Evolutionary conservation across 495 filamentous ascomycete species (phyloP), one percentile per base, ranked within the genome.

Genomic region (Aspergillus hancockii): DNA sequence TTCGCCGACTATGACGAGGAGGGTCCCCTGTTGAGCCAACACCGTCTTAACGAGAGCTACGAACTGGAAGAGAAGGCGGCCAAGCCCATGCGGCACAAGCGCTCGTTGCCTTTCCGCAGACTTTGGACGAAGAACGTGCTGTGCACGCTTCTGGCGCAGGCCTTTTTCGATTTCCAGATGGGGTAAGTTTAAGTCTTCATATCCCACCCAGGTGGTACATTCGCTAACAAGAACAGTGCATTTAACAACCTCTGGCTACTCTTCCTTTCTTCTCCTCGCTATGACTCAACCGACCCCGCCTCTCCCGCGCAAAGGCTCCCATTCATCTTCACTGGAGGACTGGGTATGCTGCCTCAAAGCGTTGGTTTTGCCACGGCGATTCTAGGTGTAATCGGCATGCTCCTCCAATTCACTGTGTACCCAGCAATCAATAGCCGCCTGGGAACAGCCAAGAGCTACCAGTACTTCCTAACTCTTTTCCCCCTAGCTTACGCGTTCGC

Each of bases 211-310:
- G 16, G 21, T 45, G 28, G 25, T 3, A 22, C 12, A 18, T 18
- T 28, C 4, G 22, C 61, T 59, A 18, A 55, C 23, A 8, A 4
- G 22, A 23, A 22, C 46, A 72, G 88, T 59, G 90, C 90, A 45
- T 94, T 93, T 80, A 90, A 90, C 71, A 88, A 86, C 51, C 81
- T 93, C 47, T 93, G 89, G 90, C 88, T 90, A 59, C 81, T 91
- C 57, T 93, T 92, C 79, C 86, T 96, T 58, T 91, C 88, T 0
- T 90, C 90, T 0, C 88, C 90, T 0, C 88, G 90, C 34, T 87
- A 86, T 62, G 80, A 89, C 59, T 59, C 75, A 13, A 72, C 74
- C 38, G 69, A 79, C 57, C 71, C 79, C 8, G 63, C 67, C 31
- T 71, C 71, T 49, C 76, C 78, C 7, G 66, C 67, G 10, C 80